Evolutionary conservation across 305 asterid genomes (phyloP), one percentile per base, ranked within the genome.

Genomic region (Fraxinus nigra): DNA sequence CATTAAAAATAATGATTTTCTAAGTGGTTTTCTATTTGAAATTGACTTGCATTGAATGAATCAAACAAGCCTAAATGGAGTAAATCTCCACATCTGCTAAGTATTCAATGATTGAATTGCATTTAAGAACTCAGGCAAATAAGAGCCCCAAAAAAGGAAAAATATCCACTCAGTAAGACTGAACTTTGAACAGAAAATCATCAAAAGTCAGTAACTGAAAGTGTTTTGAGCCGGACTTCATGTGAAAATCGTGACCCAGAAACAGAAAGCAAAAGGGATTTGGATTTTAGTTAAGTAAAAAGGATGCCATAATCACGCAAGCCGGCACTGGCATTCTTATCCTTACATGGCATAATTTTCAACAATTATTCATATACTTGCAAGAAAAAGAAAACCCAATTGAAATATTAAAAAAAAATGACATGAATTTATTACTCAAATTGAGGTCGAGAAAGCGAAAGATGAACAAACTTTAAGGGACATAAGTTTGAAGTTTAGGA

Each of bases 141-240:
- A 78, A 38, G 73, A 75, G 46, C 79, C 81, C 76, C n/a, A 26
- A 54, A 78, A 72, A 77, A 63, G n/a, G 40, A 20, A 4, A 48
- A 76, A 54, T 20, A 20, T 61, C 80, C 80, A 79, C 82, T 75
- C 30, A 67, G 56, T 73, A 6, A 24, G 81, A 81, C 83, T 26
- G 37, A 18, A 59, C 13, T n/a, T 28, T n/a, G 75, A 40, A 61
- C 35, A 77, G 78, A 74, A 81, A 43, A 79, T 32, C 24, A 13
- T 33, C 33, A 37, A 84, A 83, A 84, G 89, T 82, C 88, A 89
- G 80, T 77, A 87, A 89, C 88, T 78, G 87, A 85, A 80, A 88
- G 87, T 76, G 86, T 78, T 67, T 72, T 82, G 51, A 74, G 65
- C 79, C 16, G 14, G 18, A 79, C 84, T 32, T 85, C 89, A 80